Conservation (phyloP, 768 basidiomycete species). For the Trametes villosa region DNA sequence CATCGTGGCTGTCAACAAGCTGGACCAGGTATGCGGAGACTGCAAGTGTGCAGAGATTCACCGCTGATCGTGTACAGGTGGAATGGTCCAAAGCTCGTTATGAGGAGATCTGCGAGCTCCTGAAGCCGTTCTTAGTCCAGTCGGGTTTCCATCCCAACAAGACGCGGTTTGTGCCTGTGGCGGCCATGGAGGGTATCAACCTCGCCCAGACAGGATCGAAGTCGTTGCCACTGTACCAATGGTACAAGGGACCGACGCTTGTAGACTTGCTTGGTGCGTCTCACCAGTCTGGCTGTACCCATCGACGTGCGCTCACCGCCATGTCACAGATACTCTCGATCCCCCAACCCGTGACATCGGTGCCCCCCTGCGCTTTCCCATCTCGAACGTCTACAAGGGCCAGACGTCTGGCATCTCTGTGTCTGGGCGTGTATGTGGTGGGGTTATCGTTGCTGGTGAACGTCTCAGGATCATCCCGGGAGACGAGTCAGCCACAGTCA, state of each 20-base stretch:
- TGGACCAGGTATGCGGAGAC: constrained; percentile 73
- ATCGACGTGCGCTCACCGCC: background rate
- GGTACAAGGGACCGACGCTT: constrained; percentile 89
- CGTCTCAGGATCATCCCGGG: constrained; percentile 85
- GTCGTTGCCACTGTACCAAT: constrained; percentile 53
- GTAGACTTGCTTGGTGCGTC: constrained; percentile 77
- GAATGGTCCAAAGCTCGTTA: constrained; percentile 83
- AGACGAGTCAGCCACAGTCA: constrained; percentile 85
- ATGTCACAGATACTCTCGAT: constrained; percentile 69
- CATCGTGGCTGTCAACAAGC: constrained; percentile 92
- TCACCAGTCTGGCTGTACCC: background rate
- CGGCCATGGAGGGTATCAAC: constrained; percentile 90
- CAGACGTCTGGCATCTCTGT: constrained; percentile 79
- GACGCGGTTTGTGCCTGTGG: constrained; percentile 85
- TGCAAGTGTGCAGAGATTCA: background rate
- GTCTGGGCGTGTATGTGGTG: constrained; percentile 82
- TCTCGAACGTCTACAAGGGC: constrained; percentile 95
- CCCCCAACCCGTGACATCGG: constrained; percentile 80
- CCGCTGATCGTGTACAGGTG: constrained; percentile 56
- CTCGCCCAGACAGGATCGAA: constrained; percentile 57
- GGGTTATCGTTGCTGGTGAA: constrained; percentile 93
- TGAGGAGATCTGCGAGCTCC: constrained; percentile 74
- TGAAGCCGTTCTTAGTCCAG: constrained; percentile 83
- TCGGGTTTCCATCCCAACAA: constrained; percentile 85
- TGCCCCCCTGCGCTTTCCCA: constrained; percentile 80